Evolutionary conservation across 2,329 filamentous ascomycete genomes (phyloP).

Genomic region (Sporothrix schenckii): DNA sequence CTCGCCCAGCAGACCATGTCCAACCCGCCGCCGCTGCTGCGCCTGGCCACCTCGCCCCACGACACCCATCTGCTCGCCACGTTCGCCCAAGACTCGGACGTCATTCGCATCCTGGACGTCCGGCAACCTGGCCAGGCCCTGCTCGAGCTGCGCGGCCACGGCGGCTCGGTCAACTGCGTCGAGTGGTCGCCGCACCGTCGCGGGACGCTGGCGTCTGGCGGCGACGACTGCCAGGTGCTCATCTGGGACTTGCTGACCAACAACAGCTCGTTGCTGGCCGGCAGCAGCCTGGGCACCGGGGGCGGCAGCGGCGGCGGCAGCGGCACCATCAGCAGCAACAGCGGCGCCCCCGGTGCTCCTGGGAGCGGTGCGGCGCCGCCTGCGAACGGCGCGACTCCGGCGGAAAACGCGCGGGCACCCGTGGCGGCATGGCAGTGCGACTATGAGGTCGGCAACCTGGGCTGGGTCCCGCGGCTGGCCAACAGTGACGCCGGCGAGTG

Average conservation of each 20-base stretch:
- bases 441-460: constrained; percentile 82
- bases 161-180: constrained; percentile 82
- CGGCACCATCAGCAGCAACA: constrained; percentile 30
- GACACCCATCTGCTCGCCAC: constrained; percentile 96
- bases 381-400: constrained; percentile 54
- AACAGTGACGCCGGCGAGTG: constrained; percentile 75
- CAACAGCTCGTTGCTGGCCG: constrained; percentile 43
- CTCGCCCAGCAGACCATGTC: constrained; percentile 76
- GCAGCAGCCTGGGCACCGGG: constrained; percentile 23
- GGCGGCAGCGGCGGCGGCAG: background rate
- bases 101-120: constrained; percentile 94
- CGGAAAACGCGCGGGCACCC: constrained; percentile 66
- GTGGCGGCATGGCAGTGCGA: constrained; percentile 82
- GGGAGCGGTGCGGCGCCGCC: background rate
- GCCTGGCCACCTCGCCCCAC: constrained; percentile 87
- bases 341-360: background rate
- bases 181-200: constrained; percentile 88
- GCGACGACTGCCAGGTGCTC: constrained; percentile 86
- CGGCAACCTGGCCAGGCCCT: constrained; percentile 94
- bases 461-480: constrained; percentile 75
- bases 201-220: constrained; percentile 87
- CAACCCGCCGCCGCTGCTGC: constrained; percentile 75
- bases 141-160: constrained; percentile 87
- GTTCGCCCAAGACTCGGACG: constrained; percentile 88
- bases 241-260: constrained; percentile 89